Evolutionary conservation across 176 grass and related monocot genomes (phyloP), one percentile per base, ranked within the genome.

Genomic region (Paspalum vaginatum): DNA sequence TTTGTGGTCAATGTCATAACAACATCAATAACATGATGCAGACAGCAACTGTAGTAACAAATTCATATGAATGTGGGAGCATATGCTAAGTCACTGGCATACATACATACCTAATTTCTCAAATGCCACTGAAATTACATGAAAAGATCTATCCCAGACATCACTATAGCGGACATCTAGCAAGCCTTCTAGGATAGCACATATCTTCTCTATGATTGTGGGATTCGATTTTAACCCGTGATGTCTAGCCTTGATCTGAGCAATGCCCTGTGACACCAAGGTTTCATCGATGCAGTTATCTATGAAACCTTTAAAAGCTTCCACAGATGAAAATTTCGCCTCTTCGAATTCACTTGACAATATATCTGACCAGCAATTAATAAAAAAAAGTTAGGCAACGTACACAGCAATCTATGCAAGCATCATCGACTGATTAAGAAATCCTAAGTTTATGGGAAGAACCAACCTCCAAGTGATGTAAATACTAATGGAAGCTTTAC

Each of bases 61-160:
- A 55, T 39, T 27, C 10, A 48, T 38, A 69, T 40, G 17, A 25
- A 77, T 61, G 69, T 59, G 43, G 9, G 27, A 22, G 22, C 17
- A 59, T 55, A 62, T 69, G 46, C 40, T 84, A 7, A 62, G 70
- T 42, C 50, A 84, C 16, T 48, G 54, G 51, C 9, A 52, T 26
- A 61, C 9, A 52, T 26, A 61, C 73, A 75, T 89, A 98, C 95
- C 92, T 73, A 98, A 74, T 42, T 83, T 85, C 76, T 87, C 84
- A 87, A 98, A 95, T 72, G 84, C 67, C 25, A 81, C 26, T 58
- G 95, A 89, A 87, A 98, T 91, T 38, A 95, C 52, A 61, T 77
- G 70, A 87, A 98, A 98, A 46, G 95, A 98, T 88, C 89, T 92
- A 74, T 98, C 95, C 90, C 90, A 98, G 27, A 93, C 84, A 16